phyloP scores from a whole-genome alignment of 2,329 filamentous ascomycete genomes.

The Scedosporium boydii region DNA sequence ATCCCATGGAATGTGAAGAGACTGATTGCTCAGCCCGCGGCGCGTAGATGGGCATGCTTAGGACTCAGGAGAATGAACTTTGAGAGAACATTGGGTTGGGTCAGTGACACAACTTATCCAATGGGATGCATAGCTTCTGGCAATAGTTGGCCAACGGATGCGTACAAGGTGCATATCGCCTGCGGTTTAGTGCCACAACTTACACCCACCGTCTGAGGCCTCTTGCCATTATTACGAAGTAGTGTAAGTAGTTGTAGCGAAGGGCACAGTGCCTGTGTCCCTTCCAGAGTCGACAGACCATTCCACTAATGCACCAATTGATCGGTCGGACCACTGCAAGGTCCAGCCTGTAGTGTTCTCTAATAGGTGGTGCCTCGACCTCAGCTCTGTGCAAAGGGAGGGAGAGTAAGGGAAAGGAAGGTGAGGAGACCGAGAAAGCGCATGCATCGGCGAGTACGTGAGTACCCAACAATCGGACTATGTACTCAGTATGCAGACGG shows the following conservation, averaged over 20 bases:
- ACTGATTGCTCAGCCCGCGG: background rate
- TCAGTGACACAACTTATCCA: background rate
- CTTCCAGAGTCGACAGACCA: background rate
- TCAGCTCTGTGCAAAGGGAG: background rate
- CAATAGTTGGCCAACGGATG: constrained; percentile 1
- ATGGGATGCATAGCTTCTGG: background rate
- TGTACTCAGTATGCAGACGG: background rate
- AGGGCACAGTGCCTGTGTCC: background rate
- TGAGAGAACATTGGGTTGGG: background rate
- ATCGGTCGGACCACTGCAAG: no score
- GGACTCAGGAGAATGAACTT: background rate
- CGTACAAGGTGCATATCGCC: constrained; percentile 1
- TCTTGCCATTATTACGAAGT: background rate
- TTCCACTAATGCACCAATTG: background rate
- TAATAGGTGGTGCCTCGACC: background rate
- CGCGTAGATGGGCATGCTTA: background rate
- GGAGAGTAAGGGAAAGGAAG: background rate
- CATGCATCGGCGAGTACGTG: background rate
- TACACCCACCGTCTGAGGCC: background rate
- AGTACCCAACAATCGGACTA: background rate
- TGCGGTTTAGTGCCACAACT: constrained; percentile 1
- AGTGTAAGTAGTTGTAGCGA: background rate
- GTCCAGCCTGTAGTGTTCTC: background rate
- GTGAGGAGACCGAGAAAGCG: background rate
- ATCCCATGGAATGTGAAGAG: background rate